Evolutionary conservation across 2,329 filamentous ascomycete genomes (phyloP).

Genomic region (Monilinia polystroma): DNA sequence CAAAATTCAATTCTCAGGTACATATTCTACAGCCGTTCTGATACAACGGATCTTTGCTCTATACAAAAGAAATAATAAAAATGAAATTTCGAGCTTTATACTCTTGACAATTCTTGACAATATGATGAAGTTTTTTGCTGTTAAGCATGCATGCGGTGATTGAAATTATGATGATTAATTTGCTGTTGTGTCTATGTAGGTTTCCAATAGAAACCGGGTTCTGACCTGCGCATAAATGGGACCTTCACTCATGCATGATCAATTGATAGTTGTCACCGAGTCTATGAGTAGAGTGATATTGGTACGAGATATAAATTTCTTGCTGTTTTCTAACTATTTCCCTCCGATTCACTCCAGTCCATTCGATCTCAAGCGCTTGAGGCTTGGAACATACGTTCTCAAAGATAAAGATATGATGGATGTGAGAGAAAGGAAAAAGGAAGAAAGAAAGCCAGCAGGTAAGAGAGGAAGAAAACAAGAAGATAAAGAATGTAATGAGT

Average conservation of each 20-base stretch:
- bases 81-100: slow-evolving; percentile 9
- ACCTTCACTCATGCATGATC: background rate
- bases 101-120: background rate
- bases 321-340: too few relatives aligned
- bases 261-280: too few relatives aligned
- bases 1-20: slow-evolving; percentile 30
- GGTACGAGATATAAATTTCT: too few relatives aligned
- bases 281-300: too few relatives aligned
- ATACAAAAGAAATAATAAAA: slow-evolving; percentile 20
- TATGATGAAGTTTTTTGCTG: background rate
- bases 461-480: background rate
- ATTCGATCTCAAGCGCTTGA: too few relatives aligned
- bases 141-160: background rate
- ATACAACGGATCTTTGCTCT: slow-evolving; percentile 21
- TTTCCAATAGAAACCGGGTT: background rate
- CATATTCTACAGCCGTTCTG: slow-evolving; percentile 26
- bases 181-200: too few relatives aligned
- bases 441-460: background rate
- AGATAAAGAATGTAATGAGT: background rate
- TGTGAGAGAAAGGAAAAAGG: too few relatives aligned
- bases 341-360: too few relatives aligned
- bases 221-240: background rate
- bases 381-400: too few relatives aligned
- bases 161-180: background rate
- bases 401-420: too few relatives aligned